A percentile compares a stretch with the other conserved stretches of the same genome.
phyloP scores from a whole-genome alignment of 2,329 filamentous ascomycete species.

The Exserohilum turcica region DNA sequence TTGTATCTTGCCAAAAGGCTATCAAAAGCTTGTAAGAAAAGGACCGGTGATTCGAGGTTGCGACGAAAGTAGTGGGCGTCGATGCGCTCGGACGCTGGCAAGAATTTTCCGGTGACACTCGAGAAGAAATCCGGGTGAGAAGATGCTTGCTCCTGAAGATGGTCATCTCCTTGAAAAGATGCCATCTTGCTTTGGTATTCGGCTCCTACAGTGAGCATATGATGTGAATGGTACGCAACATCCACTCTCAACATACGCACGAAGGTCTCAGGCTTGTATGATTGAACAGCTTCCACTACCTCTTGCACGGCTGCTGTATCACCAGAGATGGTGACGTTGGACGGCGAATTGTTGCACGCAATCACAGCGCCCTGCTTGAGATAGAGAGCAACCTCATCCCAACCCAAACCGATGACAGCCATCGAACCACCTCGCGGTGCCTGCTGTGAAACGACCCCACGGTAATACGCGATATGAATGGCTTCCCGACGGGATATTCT shows the following conservation, averaged over 20 bases:
- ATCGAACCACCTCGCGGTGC: not conserved
- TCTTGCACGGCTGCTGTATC: not conserved
- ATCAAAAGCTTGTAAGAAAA: no score
- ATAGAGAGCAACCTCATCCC: not conserved
- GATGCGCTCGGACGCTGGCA: no score
- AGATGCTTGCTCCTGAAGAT: no score
- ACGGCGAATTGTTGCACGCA: not conserved
- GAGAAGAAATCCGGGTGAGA: no score
- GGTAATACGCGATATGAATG: conserved; percentile 21
- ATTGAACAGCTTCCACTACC: not conserved
- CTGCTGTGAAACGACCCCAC: conserved; percentile 44
- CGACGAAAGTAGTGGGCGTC: no score
- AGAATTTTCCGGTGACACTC: no score
- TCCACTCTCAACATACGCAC: not conserved
- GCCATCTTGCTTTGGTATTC: no score
- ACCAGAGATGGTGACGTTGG: not conserved
- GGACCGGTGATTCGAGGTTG: no score
- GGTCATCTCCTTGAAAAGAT: no score
- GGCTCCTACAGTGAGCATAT: no score
- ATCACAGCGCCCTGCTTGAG: not conserved
- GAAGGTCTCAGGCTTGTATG: not conserved
- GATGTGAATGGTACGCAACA: not conserved
- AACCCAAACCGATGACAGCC: not conserved
- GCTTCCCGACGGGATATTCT: not conserved
- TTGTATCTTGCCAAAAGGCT: no score